A percentile compares a stretch with the other conserved stretches of the same genome.
Evolutionary conservation across 1,284 basidiomycete species (phyloP).

Genomic region (Anthracocystis panici-leucophaei): DNA sequence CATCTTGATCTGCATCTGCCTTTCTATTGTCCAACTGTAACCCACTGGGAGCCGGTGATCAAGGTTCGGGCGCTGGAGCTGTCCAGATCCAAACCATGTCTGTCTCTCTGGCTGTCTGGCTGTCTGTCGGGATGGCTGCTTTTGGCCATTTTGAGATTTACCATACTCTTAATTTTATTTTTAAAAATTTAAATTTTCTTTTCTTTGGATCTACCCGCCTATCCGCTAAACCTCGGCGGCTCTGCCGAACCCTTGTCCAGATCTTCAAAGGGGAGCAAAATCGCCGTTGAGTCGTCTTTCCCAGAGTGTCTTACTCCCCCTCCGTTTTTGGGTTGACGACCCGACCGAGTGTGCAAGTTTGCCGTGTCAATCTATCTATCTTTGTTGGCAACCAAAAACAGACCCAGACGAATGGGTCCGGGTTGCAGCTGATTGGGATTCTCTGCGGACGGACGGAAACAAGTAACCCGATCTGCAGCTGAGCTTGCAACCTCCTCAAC

Average conservation of each 20-base stretch:
- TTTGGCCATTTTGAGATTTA: no score
- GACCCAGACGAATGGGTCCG: constrained; percentile 7
- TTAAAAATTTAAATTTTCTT: background rate
- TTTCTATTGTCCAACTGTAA: no score
- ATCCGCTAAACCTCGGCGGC: constrained; percentile 1
- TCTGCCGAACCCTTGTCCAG: constrained; percentile 7
- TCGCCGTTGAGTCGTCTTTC: constrained; percentile 1
- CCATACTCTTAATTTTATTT: background rate
- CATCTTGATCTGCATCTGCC: no score
- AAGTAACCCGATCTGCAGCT: background rate
- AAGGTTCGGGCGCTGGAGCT: no score
- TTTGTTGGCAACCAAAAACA: background rate
- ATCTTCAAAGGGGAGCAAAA: constrained; percentile 1
- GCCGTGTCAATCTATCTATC: background rate
- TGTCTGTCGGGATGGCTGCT: no score
- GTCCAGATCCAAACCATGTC: no score
- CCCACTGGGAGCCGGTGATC: no score
- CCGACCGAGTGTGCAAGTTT: background rate
- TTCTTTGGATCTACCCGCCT: background rate
- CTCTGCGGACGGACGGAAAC: background rate
- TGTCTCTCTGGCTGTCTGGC: no score
- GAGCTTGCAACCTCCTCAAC: constrained; percentile 5
- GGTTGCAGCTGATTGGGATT: background rate
- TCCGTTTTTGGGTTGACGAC: no score
- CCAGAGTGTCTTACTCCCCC: no score